Base-by-base conservation (phyloP, 495 filamentous ascomycete species). In the Penicillium canariense region DNA sequence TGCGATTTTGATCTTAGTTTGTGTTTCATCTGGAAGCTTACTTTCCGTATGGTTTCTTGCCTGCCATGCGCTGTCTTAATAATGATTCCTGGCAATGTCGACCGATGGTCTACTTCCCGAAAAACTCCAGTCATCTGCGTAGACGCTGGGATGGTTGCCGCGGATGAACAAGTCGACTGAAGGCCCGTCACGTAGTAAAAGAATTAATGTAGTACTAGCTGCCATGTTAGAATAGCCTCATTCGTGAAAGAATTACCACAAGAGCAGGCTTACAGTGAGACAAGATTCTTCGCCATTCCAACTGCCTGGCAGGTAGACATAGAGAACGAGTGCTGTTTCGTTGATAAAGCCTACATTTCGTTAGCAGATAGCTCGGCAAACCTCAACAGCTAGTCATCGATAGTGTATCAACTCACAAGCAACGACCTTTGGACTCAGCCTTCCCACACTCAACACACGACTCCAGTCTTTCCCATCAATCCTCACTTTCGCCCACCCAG, bases 381-480 rank as follows among this genome's bases (percentile, higher is more conserved):
- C 17, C 4, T 30, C 15, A 30, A 8, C 17, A 5, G 3, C 12
- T 20, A 22, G 10, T 17, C n/a, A n/a, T 30, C 25, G 12, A n/a
- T 11, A 28, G 28, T 2, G 25, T 17, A 14, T 27, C n/a, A 34
- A 77, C 79, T 69, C 52, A 81, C 92, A 96, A 48, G 91, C 94
- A 74, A 98, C 91, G 20, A 97, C 94, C 58, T 89, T 81, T 2
- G 89, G 94, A 49, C 90, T 91, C 17, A 97, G 65, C 45, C 90
- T 75, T 2, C 91, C 92, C n/a, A 96, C 89, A 68, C 88, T 92
- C 52, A 97, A 68, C 23, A 97, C 91, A 55, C 80, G 82, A 35
- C 88, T 88, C 93, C 93, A 96, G 67, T 97, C 92, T 70, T 79
- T 84, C 26, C 90, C 93, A 74, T 97, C 93, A 52, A 97, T 88